Evolutionary conservation across 129 eudicot species (phyloP), one percentile per base, ranked within the genome.

Genomic region (Artemisia annua): DNA sequence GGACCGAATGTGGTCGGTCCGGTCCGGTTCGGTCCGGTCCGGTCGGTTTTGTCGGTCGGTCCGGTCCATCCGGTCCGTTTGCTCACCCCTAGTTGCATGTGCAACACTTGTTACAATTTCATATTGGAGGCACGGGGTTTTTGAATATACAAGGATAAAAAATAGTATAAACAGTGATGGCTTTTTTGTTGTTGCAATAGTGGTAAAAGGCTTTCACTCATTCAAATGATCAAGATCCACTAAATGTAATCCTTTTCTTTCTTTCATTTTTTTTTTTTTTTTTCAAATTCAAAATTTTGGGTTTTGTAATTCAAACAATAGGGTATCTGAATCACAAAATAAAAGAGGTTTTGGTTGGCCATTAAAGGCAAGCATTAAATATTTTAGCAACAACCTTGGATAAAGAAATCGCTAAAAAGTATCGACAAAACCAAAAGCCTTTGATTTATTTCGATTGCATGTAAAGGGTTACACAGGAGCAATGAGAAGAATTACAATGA

Each of bases 281-380:
- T n/a, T n/a, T n/a, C n/a, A n/a, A n/a, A n/a, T n/a, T 35, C 43
- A 5, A 35, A 8, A 4, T 35, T 8, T 2, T 8, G 5, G n/a
- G n/a, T n/a, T n/a, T n/a, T n/a, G 12, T 20, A 72, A 72, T 46
- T 50, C 63, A 69, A 53, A 69, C 30, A n/a, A n/a, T 28, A 53
- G 50, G 51, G 49, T 28, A 30, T n/a, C 17, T 53, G 32, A 69
- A 11, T 50, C 63, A 69, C 32, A 30, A 66, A 55, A 55, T 16
- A 15, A 18, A 26, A 26, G 20, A 58, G 3, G 16, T 55, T 17
- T 8, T 55, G 3, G 24, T 32, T 32, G 39, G 39, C 39, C 39
- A 32, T 32, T 32, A 5, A 32, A 32, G 39, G 18, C 60, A n/a
- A 55, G 7, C 59, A 54, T 14, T 7, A 14, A 54, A 15, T 14